Conservation (phyloP, 176 grass and related monocot species). For the Zea luxurians region DNA sequence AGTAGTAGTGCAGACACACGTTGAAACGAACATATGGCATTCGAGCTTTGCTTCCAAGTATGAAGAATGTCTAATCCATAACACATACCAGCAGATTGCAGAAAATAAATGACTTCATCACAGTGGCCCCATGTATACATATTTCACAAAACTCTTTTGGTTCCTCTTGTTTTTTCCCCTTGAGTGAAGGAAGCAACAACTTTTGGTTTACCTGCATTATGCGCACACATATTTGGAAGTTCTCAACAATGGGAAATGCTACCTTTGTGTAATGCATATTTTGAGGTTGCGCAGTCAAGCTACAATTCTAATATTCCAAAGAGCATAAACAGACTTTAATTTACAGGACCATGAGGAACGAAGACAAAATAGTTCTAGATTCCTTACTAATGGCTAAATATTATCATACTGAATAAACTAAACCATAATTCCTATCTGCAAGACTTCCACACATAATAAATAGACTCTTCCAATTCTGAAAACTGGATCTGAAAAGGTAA, state of each 20-base stretch:
- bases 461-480: background rate
- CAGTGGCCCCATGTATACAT: background rate
- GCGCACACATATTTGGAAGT: background rate
- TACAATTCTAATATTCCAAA: background rate
- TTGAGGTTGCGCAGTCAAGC: background rate
- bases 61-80: background rate
- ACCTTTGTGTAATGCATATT: background rate
- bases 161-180: background rate
- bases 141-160: background rate
- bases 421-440: background rate
- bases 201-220: background rate
- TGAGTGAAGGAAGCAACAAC: background rate
- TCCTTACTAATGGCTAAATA: background rate
- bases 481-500: background rate
- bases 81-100: background rate
- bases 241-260: background rate
- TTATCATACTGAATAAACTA: background rate
- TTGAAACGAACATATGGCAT: background rate
- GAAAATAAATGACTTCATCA: background rate
- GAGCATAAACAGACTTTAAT: background rate
- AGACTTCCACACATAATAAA: background rate
- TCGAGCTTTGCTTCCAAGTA: background rate
- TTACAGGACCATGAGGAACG: background rate
- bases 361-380: background rate
- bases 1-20: background rate